A percentile compares a stretch with the other conserved stretches of the same genome.
Conservation (phyloP, 345 rosid genomes). For the Conringia planisiliqua region DNA sequence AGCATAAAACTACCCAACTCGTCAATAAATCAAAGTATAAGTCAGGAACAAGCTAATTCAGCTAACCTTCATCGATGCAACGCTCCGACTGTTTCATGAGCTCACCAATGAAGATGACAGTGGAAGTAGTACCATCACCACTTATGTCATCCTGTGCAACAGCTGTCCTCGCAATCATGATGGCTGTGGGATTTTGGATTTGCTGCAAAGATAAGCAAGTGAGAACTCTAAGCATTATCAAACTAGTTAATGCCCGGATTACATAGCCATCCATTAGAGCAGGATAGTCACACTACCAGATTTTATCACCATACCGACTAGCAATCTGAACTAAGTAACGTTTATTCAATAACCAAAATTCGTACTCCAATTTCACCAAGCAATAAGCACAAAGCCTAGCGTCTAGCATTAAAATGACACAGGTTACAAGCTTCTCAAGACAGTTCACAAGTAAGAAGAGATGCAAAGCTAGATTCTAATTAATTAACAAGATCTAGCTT, state of each 20-base stretch:
- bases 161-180: conserved; percentile 98
- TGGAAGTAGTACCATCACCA: conserved; percentile 96
- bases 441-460: neutral
- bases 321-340: neutral
- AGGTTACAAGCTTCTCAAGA: neutral
- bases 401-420: neutral
- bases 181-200: conserved; percentile 97
- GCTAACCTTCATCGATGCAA: conserved; percentile 88
- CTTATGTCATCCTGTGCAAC: conserved; percentile 98
- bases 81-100: conserved; percentile 97
- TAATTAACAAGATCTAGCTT: conserved; percentile 21
- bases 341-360: neutral
- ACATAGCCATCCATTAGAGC: neutral
- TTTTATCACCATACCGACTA: neutral
- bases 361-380: neutral
- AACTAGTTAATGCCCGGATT: neutral
- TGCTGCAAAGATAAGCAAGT: conserved; percentile 56
- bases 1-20: neutral
- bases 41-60: neutral
- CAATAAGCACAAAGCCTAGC: neutral
- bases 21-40: neutral
- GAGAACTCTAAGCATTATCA: conserved; percentile 3
- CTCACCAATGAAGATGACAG: conserved; percentile 94
- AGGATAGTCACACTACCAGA: neutral
- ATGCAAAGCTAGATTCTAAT: neutral